Evolutionary conservation across 129 eudicot species (phyloP), one percentile per base, ranked within the genome.

Genomic region (Logfia minima): DNA sequence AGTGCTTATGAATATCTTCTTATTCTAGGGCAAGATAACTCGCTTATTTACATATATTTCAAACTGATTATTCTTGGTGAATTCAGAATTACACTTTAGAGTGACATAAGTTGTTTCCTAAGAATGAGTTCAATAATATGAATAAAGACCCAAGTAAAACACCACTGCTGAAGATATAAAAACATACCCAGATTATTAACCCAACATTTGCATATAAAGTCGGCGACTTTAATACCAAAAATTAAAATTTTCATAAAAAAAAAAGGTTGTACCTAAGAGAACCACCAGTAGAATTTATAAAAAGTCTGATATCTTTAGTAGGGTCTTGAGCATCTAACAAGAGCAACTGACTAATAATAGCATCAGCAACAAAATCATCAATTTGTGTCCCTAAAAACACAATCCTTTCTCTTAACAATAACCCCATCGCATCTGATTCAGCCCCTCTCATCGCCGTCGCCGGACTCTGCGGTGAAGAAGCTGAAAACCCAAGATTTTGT

Each of bases 281-380:
- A 8, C 99, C 99, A 72, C 99, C 97, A 26, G 87, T 69, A 34
- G 96, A 91, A 79, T 91, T 94, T 78, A 94, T 76, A 65, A 95
- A 95, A 52, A 95, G 89, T 37, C 96, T 77, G 31, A 95, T 95
- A 78, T 95, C 99, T 68, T 84, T 89, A 2, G 79, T 88, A 17
- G 88, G 85, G 76, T 95, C 94, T 66, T 86, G 89, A 72, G 99
- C 92, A 81, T 94, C 99, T 83, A 94, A 75, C 90, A 91, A 74
- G 31, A 95, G 81, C 83, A 95, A 72, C 90, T 95, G 96, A 88
- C 99, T 91, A 43, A 91, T 86, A 26, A 89, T 84, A 71, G 92
- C 84, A 75, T 95, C 99, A n/a, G 99, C 99, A 35, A 86, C 88
- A 67, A 90, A 88, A 80, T 93, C 98, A 71, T 93, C 97, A 68